Conservation (phyloP, 2,329 filamentous ascomycete genomes). For the Epichloe festucae region DNA sequence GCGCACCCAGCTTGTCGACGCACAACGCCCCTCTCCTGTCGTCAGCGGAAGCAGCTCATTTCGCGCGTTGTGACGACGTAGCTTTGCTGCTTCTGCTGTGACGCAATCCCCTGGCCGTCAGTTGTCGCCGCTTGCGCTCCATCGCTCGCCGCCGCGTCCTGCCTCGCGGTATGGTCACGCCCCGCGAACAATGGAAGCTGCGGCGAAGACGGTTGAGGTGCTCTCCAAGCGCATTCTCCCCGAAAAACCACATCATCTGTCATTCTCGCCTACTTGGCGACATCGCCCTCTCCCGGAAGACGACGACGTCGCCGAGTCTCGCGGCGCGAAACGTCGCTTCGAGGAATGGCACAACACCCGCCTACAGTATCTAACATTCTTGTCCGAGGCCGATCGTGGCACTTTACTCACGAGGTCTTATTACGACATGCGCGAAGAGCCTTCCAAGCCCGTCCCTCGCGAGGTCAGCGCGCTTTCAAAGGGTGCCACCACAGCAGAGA, state of each 20-base stretch:
- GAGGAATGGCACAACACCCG: conserved; percentile 37
- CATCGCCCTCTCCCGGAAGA: conserved; percentile 31
- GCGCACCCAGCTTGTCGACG: neutral
- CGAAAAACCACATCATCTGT: conserved; percentile 39
- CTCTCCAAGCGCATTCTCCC: conserved; percentile 40
- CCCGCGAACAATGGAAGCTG: conserved; percentile 42
- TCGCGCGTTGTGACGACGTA: neutral
- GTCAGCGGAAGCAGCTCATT: neutral
- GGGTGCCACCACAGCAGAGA: conserved; percentile 28
- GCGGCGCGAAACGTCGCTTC: conserved; percentile 16
- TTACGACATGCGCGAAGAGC: conserved; percentile 44
- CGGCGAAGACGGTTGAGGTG: conserved; percentile 41
- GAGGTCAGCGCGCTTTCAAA: conserved; percentile 27
- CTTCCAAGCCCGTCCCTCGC: conserved; percentile 25
- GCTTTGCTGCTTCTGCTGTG: neutral
- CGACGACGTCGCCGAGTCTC: conserved; percentile 12
- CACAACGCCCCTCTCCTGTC: neutral
- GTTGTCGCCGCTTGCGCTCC: neutral
- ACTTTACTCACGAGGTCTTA: conserved; percentile 42
- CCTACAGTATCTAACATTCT: conserved; percentile 44
- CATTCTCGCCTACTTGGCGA: conserved; percentile 33
- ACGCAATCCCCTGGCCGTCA: neutral
- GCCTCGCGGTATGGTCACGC: conserved; percentile 23
- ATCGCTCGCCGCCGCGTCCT: conserved; percentile 6
- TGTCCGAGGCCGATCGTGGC: conserved; percentile 45